phyloP scores from a whole-genome alignment of 2,329 filamentous ascomycete genomes.

The Colletotrichum acutatum region DNA sequence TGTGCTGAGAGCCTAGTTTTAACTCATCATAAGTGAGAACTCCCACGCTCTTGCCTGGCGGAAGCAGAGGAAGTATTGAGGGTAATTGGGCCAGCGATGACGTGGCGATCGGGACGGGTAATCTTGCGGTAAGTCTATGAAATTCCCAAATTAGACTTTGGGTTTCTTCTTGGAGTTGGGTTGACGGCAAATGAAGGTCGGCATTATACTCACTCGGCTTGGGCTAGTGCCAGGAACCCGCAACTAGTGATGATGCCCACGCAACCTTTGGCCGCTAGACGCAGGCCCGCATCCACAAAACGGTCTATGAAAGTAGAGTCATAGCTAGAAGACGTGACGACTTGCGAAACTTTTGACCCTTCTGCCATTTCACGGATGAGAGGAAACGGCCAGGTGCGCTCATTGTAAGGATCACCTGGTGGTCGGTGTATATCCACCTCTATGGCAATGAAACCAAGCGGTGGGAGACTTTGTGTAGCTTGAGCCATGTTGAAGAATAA shows the following conservation, averaged over 20 bases:
- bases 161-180: background rate
- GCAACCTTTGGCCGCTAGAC: background rate
- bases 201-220: background rate
- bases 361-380: background rate
- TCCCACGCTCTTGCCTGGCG: background rate
- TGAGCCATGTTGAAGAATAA: background rate
- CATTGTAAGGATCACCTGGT: background rate
- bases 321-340: background rate
- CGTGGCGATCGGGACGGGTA: background rate
- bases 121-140: background rate
- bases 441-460: background rate
- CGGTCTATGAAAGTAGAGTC: background rate
- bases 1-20: background rate
- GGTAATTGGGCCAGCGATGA: background rate
- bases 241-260: background rate
- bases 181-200: background rate
- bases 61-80: background rate
- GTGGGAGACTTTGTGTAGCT: background rate
- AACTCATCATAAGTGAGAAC: background rate
- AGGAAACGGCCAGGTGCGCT: background rate
- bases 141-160: background rate
- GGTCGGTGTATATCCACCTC: background rate
- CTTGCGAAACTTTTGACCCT: background rate
- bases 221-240: background rate
- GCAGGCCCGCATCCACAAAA: background rate